phyloP scores from a whole-genome alignment of 1,139 yeast genomes.

The Geotrichum klebahnii region DNA sequence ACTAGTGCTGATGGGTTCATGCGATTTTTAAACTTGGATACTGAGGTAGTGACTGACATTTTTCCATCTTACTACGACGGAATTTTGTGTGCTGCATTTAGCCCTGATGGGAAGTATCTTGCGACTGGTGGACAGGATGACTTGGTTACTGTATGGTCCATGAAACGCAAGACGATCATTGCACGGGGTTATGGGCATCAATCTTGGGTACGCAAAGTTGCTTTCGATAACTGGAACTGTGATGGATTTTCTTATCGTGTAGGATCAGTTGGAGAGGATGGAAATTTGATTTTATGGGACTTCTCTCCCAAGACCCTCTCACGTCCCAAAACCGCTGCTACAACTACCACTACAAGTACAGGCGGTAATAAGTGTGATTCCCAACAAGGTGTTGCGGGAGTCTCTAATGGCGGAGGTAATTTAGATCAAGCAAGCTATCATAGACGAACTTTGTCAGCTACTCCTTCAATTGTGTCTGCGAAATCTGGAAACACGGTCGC shows the following conservation, averaged over 20 bases:
- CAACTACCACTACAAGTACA: neutral
- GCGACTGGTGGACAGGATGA: constrained; percentile 50
- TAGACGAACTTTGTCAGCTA: neutral
- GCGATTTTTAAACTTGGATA: constrained; percentile 52
- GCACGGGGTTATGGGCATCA: constrained; percentile 59
- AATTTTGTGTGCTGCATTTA: constrained; percentile 52
- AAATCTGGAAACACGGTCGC: neutral
- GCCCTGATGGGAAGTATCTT: constrained; percentile 62
- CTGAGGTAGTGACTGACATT: constrained; percentile 52
- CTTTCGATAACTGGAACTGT: constrained; percentile 43
- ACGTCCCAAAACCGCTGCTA: constrained; percentile 1
- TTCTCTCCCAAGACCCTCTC: constrained; percentile 48
- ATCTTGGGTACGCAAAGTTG: constrained; percentile 56
- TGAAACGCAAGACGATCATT: constrained; percentile 29
- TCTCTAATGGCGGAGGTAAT: neutral
- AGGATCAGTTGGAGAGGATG: constrained; percentile 69
- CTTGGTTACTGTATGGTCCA: constrained; percentile 38
- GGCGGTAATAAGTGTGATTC: neutral
- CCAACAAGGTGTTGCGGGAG: no score
- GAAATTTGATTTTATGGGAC: constrained; percentile 66
- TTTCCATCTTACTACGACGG: constrained; percentile 70
- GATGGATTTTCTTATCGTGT: constrained; percentile 49
- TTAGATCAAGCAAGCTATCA: neutral
- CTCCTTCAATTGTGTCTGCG: neutral
- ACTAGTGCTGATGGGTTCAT: constrained; percentile 67